Evolutionary conservation across 768 basidiomycete species (phyloP), one percentile per base, ranked within the genome.

Genomic region (Amanita exitialis): DNA sequence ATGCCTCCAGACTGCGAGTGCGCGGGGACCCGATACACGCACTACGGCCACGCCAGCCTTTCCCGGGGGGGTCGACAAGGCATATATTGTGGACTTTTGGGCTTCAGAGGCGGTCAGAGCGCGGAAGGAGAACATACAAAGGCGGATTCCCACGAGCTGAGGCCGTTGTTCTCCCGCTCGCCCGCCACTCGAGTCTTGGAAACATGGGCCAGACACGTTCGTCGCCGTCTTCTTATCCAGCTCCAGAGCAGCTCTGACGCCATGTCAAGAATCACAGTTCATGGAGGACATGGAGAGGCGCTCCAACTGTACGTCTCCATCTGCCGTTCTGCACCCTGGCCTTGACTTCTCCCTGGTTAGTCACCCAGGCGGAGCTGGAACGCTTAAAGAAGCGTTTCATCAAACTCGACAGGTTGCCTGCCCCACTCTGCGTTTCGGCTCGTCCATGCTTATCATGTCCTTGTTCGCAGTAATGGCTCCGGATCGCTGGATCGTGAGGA

Each of bases 401-500:
- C 92, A 99, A 99, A 71, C 85, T 99, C 59, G 96, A 99, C 67
- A 89, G 86, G 90, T 85, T 57, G 47, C 21, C 37, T 15, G 10
- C 20, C 23, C 10, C 3, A 1, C 36, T 9, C 21, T 63, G 37
- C 16, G 1, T 34, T 6, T 23, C 27, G 20, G n/a, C 21, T 44
- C 44, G 4, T 23, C 23, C 21, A 25, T 25, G 42, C 23, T 43
- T n/a, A 23, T 15, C 21, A 6, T 50, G n/a, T 34, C 41, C 44
- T 9, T 54, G 47, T 50, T 28, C 16, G 16, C 30, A 92, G 93
- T 61, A 93, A 99, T 69, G 93, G 93, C 45, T 94, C 90, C 27
- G 96, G 96, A 54, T 93, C 94, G 18, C 95, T 99, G 67, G 95
- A 98, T 74, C 87, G 90, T 42, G 96, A 98, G 58, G 96, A 99